These are phyloP conservation scores for Boeremia lycopersici DNA, from an alignment of 2,329 filamentous ascomycete species.

Conservation along the genomic window DNA sequence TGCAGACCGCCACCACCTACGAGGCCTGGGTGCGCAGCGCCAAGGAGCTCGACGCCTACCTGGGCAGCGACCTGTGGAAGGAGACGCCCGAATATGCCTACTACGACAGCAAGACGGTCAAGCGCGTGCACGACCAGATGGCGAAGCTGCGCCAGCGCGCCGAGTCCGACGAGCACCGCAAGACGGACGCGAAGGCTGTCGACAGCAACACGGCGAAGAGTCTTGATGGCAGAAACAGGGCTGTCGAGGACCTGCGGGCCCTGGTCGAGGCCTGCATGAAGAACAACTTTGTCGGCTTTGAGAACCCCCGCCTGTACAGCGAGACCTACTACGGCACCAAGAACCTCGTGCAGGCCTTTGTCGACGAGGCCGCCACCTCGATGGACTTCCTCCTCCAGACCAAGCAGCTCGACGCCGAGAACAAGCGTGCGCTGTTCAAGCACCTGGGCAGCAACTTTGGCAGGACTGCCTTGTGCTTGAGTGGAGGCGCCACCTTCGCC, in stretches of 20 bases:
- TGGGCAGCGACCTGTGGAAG: conserved; percentile 83
- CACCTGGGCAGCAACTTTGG: conserved; percentile 90
- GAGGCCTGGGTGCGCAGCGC: conserved; percentile 83
- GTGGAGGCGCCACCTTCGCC: conserved; percentile 90
- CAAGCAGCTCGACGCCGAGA: conserved; percentile 69
- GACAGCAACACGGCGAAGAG: too few species aligned
- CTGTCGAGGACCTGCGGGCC: conserved; percentile 75
- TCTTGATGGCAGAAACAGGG: conserved; percentile 52
- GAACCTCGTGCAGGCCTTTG: conserved; percentile 84
- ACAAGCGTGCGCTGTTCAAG: conserved; percentile 84
- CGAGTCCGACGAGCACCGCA: conserved; percentile 61
- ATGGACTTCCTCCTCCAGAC: conserved; percentile 73
- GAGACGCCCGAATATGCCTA: conserved; percentile 74
- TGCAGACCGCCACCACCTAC: conserved; percentile 77
- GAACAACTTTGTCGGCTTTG: conserved; percentile 95
- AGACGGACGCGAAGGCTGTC: conserved; percentile 28
- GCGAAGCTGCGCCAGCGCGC: conserved; percentile 62
- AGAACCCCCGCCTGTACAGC: conserved; percentile 93
- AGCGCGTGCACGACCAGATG: conserved; percentile 77
- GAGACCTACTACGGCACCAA: conserved; percentile 99
- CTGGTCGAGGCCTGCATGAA: conserved; percentile 91
- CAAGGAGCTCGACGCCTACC: conserved; percentile 75
- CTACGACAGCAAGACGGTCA: conserved; percentile 87
- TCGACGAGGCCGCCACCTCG: conserved; percentile 78
- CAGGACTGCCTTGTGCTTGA: conserved; percentile 88